Evolutionary conservation across 1,284 basidiomycete genomes (phyloP).

Genomic region (Puccinia triticina): DNA sequence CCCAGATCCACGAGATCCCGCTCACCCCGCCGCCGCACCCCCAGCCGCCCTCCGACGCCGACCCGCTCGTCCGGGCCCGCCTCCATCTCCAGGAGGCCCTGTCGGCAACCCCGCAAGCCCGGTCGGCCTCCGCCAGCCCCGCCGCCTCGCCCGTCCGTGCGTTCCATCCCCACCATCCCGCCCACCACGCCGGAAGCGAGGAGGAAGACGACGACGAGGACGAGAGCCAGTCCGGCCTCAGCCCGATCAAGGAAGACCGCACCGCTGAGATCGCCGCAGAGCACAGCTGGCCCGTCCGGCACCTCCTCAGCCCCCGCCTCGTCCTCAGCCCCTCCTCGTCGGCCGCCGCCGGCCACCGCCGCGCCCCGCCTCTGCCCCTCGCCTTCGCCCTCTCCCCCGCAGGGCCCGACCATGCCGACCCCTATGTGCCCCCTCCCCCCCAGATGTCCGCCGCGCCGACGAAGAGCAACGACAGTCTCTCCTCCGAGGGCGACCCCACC

Average conservation of each 20-base stretch:
- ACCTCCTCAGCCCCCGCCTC: neutral
- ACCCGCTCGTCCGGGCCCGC: conserved; percentile 32
- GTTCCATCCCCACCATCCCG: neutral
- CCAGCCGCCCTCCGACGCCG: conserved; percentile 10
- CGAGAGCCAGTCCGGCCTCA: conserved; percentile 34
- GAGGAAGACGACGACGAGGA: conserved; percentile 29
- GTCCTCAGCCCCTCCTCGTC: too few relatives aligned
- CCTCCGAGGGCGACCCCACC: neutral
- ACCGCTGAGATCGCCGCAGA: conserved; percentile 50
- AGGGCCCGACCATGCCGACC: neutral
- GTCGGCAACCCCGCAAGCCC: conserved; percentile 40
- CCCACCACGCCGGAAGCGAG: neutral
- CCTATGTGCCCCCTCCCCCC: neutral
- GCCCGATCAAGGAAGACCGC: conserved; percentile 47
- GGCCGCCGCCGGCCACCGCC: too few relatives aligned
- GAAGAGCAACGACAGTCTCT: neutral
- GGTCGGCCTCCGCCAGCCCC: conserved; percentile 1
- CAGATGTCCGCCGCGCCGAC: too few relatives aligned
- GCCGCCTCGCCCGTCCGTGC: neutral
- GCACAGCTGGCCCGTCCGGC: conserved; percentile 36
- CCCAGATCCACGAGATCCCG: conserved; percentile 3
- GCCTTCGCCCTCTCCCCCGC: neutral
- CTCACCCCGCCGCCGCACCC: neutral
- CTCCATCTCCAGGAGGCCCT: conserved; percentile 43
- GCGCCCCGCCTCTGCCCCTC: neutral